Percentiles rank a stretch among this genome's conserved stretches.
phyloP scores from a whole-genome alignment of 257 asterid species.

The Nicotiana tomentosiformis region DNA sequence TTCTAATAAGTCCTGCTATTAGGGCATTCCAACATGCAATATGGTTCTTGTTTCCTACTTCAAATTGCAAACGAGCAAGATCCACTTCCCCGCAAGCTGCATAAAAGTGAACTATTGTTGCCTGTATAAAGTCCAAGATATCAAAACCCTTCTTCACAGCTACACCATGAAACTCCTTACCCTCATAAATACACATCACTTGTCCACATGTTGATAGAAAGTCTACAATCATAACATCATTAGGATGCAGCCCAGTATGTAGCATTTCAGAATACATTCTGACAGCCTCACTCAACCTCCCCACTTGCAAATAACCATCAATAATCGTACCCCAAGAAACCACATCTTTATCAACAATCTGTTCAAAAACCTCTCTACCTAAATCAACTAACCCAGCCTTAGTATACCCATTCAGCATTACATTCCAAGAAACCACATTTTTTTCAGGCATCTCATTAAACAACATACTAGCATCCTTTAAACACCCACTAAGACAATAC shows the following conservation, averaged over 20 bases:
- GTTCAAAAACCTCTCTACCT: constrained; percentile 53
- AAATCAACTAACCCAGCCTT: constrained; percentile 53
- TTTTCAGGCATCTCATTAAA: constrained; percentile 50
- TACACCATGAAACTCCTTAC: constrained; percentile 64
- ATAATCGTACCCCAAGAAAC: constrained; percentile 91
- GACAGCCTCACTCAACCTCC: constrained; percentile 59
- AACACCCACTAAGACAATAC: constrained; percentile 36
- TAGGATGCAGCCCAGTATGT: constrained; percentile 46
- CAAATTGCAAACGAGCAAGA: constrained; percentile 63
- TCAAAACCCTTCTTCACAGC: constrained; percentile 49
- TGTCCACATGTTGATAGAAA: constrained; percentile 67
- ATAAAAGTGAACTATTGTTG: constrained; percentile 70
- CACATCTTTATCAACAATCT: constrained; percentile 56
- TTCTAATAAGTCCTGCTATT: constrained; percentile 60
- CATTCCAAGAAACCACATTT: constrained; percentile 82
- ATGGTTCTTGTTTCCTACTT: constrained; percentile 61
- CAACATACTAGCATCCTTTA: constrained; percentile 43
- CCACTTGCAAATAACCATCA: constrained; percentile 59
- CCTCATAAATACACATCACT: constrained; percentile 36
- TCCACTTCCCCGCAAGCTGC: constrained; percentile 48
- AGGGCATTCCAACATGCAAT: constrained; percentile 84
- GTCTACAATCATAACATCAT: constrained; percentile 82
- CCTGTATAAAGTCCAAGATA: constrained; percentile 53
- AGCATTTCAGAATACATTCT: constrained; percentile 50
- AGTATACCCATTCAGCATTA: constrained; percentile 81